Base-by-base conservation (phyloP, 2,329 filamentous ascomycete genomes). In the Xylaria sp. region DNA sequence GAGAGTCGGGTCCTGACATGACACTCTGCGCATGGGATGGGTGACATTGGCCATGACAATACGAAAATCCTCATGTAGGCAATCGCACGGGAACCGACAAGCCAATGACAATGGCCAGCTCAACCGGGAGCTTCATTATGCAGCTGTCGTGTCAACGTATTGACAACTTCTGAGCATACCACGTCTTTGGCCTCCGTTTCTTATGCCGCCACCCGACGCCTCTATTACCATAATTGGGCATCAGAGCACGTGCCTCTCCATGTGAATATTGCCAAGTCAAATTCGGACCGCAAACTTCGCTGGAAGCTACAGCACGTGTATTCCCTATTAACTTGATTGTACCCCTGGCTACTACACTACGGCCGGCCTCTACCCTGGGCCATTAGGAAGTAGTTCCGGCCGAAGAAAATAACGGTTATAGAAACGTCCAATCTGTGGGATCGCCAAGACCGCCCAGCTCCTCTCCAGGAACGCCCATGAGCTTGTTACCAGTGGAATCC, bases 371-470 rank as follows among this genome's bases (percentile, higher is more conserved):
- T 6, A 13, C 13, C 19, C 25, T 27, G 6, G 17, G 31, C 11
- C 4, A 10, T 51, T 15, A n/a, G 25, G 25, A 43, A 17, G 21
- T 33, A 46, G 33, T 13, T 3, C n/a, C 31, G 25, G 17, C 6
- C 23, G 21, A 35, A 25, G 19, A 17, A 40, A 11, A 9, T 8
- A 49, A 38, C 41, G n/a, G 48, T 38, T 29, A 37, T 7, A 37
- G 37, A 33, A n/a, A 15, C 29, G 17, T 23, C 44, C 31, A 49
- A 52, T 41, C 29, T 35, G 41, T 43, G n/a, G 54, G 49, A 62
- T 41, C 29, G 59, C 59, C 59, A 62, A 62, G 59, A 25, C 13
- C 11, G 35, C 43, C 47, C 25, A 48, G 10, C 23, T 46, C n/a
- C 29, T 38, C 29, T 3, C 43, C 40, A 58, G 37, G 44, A 41